Evolutionary conservation across 495 filamentous ascomycete species (phyloP), one percentile per base, ranked within the genome.

Genomic region (Aspergillus avenaceus): DNA sequence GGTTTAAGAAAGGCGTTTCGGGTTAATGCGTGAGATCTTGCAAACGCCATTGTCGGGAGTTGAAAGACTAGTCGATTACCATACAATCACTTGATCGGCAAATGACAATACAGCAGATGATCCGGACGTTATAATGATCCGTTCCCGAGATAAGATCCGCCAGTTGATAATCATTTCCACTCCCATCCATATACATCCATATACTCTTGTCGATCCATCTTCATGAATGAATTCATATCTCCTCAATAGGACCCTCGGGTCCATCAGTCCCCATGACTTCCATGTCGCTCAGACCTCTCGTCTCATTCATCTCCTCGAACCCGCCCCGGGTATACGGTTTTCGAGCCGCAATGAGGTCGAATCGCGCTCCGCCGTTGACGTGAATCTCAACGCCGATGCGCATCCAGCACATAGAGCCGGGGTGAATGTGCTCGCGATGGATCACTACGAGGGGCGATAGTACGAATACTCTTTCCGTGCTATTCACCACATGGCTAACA

Each of bases 221-320:
- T 53, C 9, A 85, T 87, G 83, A 73, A 93, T 95, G 89, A 88
- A 90, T 82, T 78, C 80, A 46, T 81, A 84, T 59, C 78, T 95
- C 18, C 74, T 93, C 55, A 82, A 85, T 61, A 82, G 87, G 64
- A 78, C 85, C 43, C 67, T 82, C 12, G 90, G 89, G 61, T 76
- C 72, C 56, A 69, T 85, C 25, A 67, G 70, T 40, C 81, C 82
- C 23, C 73, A 79, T 53, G 70, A 69, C 13, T 81, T 92, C 52
- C 78, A 87, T 58, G 66, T 77, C 50, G 75, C 83, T 12, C 78
- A 87, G 45, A 84, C 79, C 1, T 75, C 81, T 13, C 74, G 75
- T 27, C 75, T 88, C 40, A 60, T 87, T 8, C 74, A 77, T 38
- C 64, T 75, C 16, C 73, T 95, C 41, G 78, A 84, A 47, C 76